Percentiles rank a stretch among this genome's conserved stretches.
These are phyloP conservation scores for Neurospora sp. DNA, from an alignment of 495 filamentous ascomycete species.

Conservation along the genomic window DNA sequence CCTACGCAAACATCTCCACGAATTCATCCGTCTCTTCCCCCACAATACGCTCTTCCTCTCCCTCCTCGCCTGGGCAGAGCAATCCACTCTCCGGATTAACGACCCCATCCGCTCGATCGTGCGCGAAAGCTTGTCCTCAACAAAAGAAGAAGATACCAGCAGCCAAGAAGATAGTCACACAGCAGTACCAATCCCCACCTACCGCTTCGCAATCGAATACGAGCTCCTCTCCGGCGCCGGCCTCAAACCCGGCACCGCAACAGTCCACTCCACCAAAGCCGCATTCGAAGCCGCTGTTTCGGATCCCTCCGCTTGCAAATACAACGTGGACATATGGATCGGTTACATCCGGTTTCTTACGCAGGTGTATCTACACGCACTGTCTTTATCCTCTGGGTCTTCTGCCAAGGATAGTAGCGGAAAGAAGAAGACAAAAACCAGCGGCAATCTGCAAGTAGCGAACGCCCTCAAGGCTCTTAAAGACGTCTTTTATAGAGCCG, in stretches of 20 bases:
- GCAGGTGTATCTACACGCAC: neutral
- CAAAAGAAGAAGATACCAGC: constrained; percentile 15
- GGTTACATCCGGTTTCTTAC: constrained; percentile 51
- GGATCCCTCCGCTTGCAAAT: constrained; percentile 17
- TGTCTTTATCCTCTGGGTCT: neutral
- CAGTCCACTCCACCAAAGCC: constrained; percentile 44
- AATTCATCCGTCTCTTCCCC: constrained; percentile 55
- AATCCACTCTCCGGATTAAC: constrained; percentile 51
- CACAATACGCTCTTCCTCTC: constrained; percentile 69
- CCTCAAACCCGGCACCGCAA: constrained; percentile 32
- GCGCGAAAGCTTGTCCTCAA: constrained; percentile 29
- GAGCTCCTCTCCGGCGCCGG: constrained; percentile 35
- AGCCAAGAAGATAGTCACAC: constrained; percentile 9
- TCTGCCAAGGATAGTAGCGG: no score
- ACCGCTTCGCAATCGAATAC: constrained; percentile 57
- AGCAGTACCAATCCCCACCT: constrained; percentile 31
- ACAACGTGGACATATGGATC: constrained; percentile 51
- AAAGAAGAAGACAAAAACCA: no score
- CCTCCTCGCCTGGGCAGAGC: constrained; percentile 60
- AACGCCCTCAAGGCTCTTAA: constrained; percentile 10
- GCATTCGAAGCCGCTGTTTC: constrained; percentile 62
- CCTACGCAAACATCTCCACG: constrained; percentile 48
- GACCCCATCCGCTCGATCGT: constrained; percentile 60
- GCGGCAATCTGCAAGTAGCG: no score
- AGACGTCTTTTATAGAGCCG: constrained; percentile 55